Base-by-base conservation (phyloP, 208 protist species). In the Leishmania guyanensis region DNA sequence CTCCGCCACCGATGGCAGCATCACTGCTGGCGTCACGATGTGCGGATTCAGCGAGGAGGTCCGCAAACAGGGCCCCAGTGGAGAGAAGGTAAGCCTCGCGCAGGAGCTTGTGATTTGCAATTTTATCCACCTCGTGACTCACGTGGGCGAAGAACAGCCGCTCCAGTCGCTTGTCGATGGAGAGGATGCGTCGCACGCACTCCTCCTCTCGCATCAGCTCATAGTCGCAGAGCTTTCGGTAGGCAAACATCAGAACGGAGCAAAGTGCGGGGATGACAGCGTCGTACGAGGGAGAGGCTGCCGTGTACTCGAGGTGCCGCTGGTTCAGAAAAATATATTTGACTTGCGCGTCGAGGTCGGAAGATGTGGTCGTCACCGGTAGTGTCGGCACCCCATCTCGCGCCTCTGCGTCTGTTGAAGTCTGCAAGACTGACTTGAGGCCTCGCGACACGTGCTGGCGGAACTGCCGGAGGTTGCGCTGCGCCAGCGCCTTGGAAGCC, bases 201-300 rank as follows among this genome's bases (percentile, higher is more conserved):
- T 87, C 86, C 20, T 86, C 84, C 70, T 85, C 78, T 9, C 39
- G 56, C 76, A 91, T 79, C 53, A 90, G 43, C 58, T 94, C 90
- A 76, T 94, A 93, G 80, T 96, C 91, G 65, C 90, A 90, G 39
- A 96, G 78, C 20, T 88, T 84, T 39, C 89, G 88, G 77, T 95
- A 96, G n/a, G 85, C 83, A 50, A 91, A 85, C 53, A 86, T 90
- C 9, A 96, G 84, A 14, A 90, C 79, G 0, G 85, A 80, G 79
- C 88, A 94, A 36, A 96, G 68, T 0, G 91, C 80, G 12, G 91
- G 86, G 12, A 94, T 79, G 9, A 96, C 73, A 10, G 86, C 79
- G 75, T 96, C 93, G 77, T 93, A 95, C n/a, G 71, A 83, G 16
- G 90, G 86, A 29, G 77, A 29, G 0, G 86, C 79, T 2, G 83